Evolutionary conservation across 495 filamentous ascomycete species (phyloP), one percentile per base, ranked within the genome.

Genomic region (Penicillium soppii): DNA sequence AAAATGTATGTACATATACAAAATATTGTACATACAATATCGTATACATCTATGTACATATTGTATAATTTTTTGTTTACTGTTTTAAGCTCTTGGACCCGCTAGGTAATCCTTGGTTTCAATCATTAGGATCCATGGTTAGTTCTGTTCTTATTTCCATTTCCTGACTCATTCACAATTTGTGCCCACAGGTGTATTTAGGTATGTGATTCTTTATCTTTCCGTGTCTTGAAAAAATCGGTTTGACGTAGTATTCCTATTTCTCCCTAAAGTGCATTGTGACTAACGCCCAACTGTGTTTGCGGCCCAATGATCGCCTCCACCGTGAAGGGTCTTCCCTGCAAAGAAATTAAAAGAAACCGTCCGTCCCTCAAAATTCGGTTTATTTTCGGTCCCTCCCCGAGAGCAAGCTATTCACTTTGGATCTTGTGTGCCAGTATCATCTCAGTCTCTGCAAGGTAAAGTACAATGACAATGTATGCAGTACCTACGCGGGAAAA

Each of bases 221-320:
- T n/a, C 23, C 15, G 23, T 43, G 40, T 20, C 25, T 20, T n/a
- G n/a, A n/a, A n/a, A n/a, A 25, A 21, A 38, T 23, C 3, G 15
- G 7, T 30, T 43, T 29, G 15, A 42, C 29, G 40, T 30, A 22
- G 23, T 19, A 42, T 43, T 46, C 32, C 43, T 37, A 52, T 45
- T 47, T 33, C 43, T 35, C 19, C 36, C 36, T 23, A 27, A 40
- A 22, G 1, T 39, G 17, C 33, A 22, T 26, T 8, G 20, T 15
- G 25, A 16, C 48, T 41, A 54, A 51, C 43, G 50, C 57, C 52
- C 59, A 58, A 61, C 35, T 33, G 19, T 43, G 29, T 33, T 62
- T 65, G 61, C 58, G 58, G 61, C 61, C 61, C 61, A 58, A 65
- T 56, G 49, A 48, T 55, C 57, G 47, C 60, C 57, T 53, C 60